Percentiles rank a stretch among this genome's conserved stretches.
phyloP scores from a whole-genome alignment of 78 protist species.

The Dictyostelium brefeldianum region DNA sequence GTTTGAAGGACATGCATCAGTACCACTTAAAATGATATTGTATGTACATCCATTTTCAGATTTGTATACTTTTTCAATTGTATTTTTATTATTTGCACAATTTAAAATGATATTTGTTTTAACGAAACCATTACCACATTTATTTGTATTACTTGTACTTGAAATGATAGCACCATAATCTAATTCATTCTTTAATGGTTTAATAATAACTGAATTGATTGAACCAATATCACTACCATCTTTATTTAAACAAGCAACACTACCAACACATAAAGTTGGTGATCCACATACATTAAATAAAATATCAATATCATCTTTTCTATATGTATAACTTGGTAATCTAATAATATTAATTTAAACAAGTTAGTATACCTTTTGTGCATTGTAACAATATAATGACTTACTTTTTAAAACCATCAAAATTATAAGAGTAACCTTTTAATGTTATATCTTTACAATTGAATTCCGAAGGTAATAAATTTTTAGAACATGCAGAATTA shows the following conservation, averaged over 20 bases:
- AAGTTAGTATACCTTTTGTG: neutral
- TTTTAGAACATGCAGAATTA: neutral
- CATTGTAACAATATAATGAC: neutral
- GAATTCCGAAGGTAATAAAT: neutral
- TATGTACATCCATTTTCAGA: neutral
- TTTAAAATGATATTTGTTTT: neutral
- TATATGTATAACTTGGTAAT: conserved; percentile 1
- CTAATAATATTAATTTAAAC: neutral
- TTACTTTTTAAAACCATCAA: neutral
- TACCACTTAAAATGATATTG: neutral
- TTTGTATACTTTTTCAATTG: neutral
- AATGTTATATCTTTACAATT: neutral
- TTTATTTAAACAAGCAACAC: neutral
- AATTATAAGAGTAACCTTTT: neutral
- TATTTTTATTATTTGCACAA: neutral
- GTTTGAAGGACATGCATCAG: neutral
- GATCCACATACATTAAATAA: neutral
- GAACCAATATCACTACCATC: neutral
- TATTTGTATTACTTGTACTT: neutral
- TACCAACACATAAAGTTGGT: conserved; percentile 1
- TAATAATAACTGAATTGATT: neutral
- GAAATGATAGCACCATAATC: neutral
- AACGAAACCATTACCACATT: neutral
- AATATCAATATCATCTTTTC: neutral
- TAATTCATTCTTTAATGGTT: neutral